Evolutionary conservation across 768 basidiomycete species (phyloP).

Genomic region (Kwoniella bestiolae): DNA sequence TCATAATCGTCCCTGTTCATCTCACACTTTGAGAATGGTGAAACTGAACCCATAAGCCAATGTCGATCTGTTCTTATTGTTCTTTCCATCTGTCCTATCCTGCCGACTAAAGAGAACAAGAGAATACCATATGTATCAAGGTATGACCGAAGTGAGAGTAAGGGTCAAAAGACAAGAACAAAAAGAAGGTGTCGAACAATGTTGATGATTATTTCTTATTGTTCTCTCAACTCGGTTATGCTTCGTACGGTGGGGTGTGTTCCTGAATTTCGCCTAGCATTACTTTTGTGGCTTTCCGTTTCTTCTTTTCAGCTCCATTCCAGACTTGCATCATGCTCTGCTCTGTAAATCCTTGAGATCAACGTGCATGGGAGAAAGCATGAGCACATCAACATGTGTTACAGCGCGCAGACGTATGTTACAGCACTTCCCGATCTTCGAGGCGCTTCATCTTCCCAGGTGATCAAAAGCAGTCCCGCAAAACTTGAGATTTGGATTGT

Average conservation of each 20-base stretch:
- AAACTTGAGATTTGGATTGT: too few relatives aligned
- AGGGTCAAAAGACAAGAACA: background rate
- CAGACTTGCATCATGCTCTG: too few relatives aligned
- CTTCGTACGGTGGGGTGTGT: background rate
- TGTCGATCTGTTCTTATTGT: background rate
- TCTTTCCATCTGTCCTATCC: background rate
- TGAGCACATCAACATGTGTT: too few relatives aligned
- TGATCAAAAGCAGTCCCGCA: too few relatives aligned
- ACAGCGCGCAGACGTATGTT: too few relatives aligned
- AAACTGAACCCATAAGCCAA: background rate
- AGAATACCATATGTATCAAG: background rate
- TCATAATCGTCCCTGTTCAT: too few relatives aligned
- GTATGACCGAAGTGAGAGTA: background rate
- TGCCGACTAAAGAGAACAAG: background rate
- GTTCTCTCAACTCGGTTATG: constrained; percentile 8
- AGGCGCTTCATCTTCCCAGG: too few relatives aligned
- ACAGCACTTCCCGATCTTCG: too few relatives aligned
- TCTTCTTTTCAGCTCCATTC: background rate
- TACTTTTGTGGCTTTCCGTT: background rate
- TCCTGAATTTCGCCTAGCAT: background rate
- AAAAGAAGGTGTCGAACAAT: background rate
- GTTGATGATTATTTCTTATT: background rate
- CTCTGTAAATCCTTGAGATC: too few relatives aligned
- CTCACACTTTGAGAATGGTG: background rate
- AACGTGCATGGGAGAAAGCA: too few relatives aligned